Conservation (phyloP, 768 basidiomycete genomes). For the Collybia sp. region DNA sequence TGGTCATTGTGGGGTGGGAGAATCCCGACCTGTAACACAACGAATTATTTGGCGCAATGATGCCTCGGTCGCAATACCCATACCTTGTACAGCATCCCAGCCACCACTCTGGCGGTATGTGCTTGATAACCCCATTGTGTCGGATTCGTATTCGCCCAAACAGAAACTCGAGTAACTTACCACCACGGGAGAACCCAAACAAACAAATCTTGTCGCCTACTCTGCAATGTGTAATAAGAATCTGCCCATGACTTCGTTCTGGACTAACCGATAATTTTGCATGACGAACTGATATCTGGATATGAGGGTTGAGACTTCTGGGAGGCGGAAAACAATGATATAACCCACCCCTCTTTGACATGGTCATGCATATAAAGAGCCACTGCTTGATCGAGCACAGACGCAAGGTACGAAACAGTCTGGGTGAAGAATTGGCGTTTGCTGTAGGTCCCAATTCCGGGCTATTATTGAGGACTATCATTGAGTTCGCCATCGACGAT, state of each 20-base stretch:
- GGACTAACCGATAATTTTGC: constrained; percentile 15
- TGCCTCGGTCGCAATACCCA: background rate
- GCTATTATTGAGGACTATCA: constrained; percentile 3
- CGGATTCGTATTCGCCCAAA: background rate
- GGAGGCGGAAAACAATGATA: background rate
- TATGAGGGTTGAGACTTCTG: background rate
- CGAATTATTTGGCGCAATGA: background rate
- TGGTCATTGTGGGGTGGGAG: constrained; percentile 24
- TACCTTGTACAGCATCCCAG: constrained; percentile 29
- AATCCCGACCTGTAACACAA: constrained; percentile 18
- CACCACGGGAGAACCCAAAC: constrained; percentile 24
- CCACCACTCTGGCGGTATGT: constrained; percentile 22
- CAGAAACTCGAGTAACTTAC: constrained; percentile 1
- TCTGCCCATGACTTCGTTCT: background rate
- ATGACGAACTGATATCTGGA: constrained; percentile 17
- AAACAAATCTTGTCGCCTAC: constrained; percentile 23
- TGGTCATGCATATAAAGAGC: constrained; percentile 21
- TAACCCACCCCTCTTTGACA: constrained; percentile 22
- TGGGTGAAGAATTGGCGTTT: constrained; percentile 15
- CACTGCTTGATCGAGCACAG: constrained; percentile 15
- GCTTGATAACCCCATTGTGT: constrained; percentile 5
- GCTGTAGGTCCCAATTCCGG: constrained; percentile 21
- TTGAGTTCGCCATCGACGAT: background rate
- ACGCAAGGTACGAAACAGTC: constrained; percentile 10
- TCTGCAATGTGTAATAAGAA: constrained; percentile 6